Evolutionary conservation across 345 rosid species (phyloP), one percentile per base, ranked within the genome.

Genomic region (Murraya koenigii): DNA sequence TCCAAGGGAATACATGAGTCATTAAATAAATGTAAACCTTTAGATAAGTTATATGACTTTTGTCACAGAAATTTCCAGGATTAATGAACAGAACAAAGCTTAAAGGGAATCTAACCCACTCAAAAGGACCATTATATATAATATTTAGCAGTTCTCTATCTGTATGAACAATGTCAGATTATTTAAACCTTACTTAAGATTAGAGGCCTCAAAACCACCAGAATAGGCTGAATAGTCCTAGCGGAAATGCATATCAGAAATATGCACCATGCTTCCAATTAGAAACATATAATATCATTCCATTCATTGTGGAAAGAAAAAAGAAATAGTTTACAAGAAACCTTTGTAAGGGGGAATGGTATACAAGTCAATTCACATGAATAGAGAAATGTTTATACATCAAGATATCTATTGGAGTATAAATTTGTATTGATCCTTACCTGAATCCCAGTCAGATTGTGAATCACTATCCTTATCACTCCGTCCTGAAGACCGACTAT

Each of bases 361-460:
- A 30, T 6, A 55, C 39, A 74, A 35, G 69, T n/a, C 52, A 69
- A 47, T 54, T 60, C 20, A 58, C 13, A 17, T 38, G 17, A 52
- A 35, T 19, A 78, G 72, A 65, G 64, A 75, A 72, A 72, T 74
- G 30, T 8, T 7, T 11, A 82, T 11, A 8, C 54, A 52, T 62
- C 54, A 63, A 70, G 39, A 70, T 20, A 52, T 28, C 41, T 33
- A 33, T 30, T 9, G 47, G 63, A 8, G 59, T 11, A 55, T 11
- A 55, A 9, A 35, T 30, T 19, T 3, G 23, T 9, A 71, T 35
- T 55, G 35, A 54, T 33, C 49, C 32, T 52, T 58, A 94, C 98
- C 98, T 81, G 98, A 82, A 81, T 96, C 97, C 81, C 77, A 60
- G 66, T 92, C 98, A 80, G 92, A 87, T 44, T 89, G 97, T 5